phyloP scores from a whole-genome alignment of 1,284 basidiomycete genomes.

The Hypsizygus ulmarius region DNA sequence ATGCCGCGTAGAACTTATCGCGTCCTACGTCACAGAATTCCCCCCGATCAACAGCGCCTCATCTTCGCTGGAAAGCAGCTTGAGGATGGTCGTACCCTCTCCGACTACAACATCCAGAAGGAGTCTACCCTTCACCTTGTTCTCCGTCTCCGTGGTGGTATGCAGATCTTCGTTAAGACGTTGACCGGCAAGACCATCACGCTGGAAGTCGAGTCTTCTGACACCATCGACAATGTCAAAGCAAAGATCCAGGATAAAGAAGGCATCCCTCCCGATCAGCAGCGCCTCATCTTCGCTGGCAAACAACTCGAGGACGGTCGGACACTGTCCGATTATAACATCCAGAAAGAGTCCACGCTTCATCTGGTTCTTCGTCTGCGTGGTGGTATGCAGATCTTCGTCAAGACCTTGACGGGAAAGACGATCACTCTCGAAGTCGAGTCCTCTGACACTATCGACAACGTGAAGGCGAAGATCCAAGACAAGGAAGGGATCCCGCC shows the following conservation, averaged over 20 bases:
- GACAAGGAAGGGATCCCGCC: constrained; percentile 54
- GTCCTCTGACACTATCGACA: constrained; percentile 88
- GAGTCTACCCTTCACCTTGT: constrained; percentile 82
- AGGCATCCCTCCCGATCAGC: constrained; percentile 79
- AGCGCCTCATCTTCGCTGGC: constrained; percentile 80
- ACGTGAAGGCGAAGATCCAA: constrained; percentile 74
- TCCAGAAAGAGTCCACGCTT: constrained; percentile 72
- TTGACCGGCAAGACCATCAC: constrained; percentile 93
- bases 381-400: constrained; percentile 47
- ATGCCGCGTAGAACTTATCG: not conserved
- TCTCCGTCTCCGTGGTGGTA: constrained; percentile 85
- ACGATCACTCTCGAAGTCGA: constrained; percentile 88
- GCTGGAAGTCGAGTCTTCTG: constrained; percentile 88
- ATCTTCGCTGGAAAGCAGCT: constrained; percentile 91
- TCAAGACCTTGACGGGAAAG: constrained; percentile 28
- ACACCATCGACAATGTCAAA: constrained; percentile 89
- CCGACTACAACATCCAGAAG: constrained; percentile 82
- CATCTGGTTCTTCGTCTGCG: constrained; percentile 70
- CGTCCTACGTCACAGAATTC: constrained; percentile 25
- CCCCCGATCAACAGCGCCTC: constrained; percentile 64
- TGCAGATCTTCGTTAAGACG: constrained; percentile 88
- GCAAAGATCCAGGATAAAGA: constrained; percentile 85
- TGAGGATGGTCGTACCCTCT: constrained; percentile 78
- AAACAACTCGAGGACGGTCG: constrained; percentile 85
- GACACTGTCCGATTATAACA: constrained; percentile 81